Percentiles rank a stretch among this genome's conserved stretches.
phyloP scores from a whole-genome alignment of 345 rosid genomes.

The Syzygium oleosum region DNA sequence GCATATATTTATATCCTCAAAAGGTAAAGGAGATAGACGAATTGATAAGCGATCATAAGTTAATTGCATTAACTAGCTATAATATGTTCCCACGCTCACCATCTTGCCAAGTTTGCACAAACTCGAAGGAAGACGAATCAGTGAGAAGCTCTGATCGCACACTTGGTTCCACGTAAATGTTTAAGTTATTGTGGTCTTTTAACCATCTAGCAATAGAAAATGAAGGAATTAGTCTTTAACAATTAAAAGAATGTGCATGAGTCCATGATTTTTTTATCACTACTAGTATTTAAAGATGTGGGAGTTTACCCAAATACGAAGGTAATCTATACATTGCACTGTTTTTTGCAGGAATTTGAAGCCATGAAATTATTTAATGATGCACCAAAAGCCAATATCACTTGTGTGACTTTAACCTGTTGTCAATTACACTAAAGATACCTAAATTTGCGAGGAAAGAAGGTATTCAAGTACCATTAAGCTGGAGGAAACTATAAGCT shows the following conservation, averaged over 20 bases:
- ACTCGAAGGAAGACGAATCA: slow-evolving; percentile 71
- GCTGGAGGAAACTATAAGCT: neutral
- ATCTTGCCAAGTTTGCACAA: slow-evolving; percentile 86
- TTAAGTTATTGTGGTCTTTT: slow-evolving; percentile 56
- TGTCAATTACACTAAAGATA: neutral
- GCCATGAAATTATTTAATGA: neutral
- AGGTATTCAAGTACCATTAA: neutral
- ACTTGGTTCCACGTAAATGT: slow-evolving; percentile 84
- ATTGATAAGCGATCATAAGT: neutral
- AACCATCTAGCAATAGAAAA: slow-evolving; percentile 62
- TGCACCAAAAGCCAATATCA: neutral
- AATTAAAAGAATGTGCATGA: neutral
- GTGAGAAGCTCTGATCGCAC: slow-evolving; percentile 67
- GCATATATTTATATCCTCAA: neutral
- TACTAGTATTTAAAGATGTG: neutral
- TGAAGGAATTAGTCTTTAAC: slow-evolving; percentile 1
- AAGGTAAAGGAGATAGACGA: neutral
- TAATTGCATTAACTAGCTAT: neutral
- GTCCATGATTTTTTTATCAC: neutral
- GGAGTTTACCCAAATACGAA: neutral
- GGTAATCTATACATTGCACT: neutral
- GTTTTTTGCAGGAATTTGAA: neutral
- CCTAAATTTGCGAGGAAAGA: neutral
- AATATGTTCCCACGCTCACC: slow-evolving; percentile 33
- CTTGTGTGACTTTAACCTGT: neutral